Base-by-base conservation (phyloP, 306 rosid genomes). In the Vigna mungo region DNA sequence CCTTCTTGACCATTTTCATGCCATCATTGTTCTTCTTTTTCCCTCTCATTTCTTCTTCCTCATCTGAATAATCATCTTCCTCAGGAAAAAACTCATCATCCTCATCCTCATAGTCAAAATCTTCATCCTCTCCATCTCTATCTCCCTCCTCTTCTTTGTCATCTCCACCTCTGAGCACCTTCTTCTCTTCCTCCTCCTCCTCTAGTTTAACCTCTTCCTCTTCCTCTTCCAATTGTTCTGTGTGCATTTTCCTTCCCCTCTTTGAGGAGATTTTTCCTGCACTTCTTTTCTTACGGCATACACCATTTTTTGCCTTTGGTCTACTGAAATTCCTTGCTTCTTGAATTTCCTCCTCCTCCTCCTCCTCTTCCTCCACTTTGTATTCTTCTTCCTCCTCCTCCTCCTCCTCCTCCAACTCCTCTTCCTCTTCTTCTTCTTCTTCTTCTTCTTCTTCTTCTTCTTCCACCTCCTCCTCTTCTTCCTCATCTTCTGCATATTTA, bases 1-100 rank as follows among this genome's bases (percentile, higher is more conserved):
- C 82, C 71, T 75, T 84, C 84, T 85, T 86, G 65, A 76, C 74
- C 43, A 68, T 58, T 86, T 86, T 89, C 82, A 39, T 30, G 61
- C 76, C 64, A 60, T 78, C 70, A 68, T 59, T 86, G 82, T 69
- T 86, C 93, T 80, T 92, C 84, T 67, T 89, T 82, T 72, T 76
- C 58, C 58, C 79, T 71, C 53, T 76, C 1, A 25, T 41, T 62
- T 78, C 86, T 78, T 90, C 93, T 75, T 90, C 98, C 70, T 81
- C 83, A 18, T 88, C 96, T 0, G 90, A 86, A 73, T 70, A 90
- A 79, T 89, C 92, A 71, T 92, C 99, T 77, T 92, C 97, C 76
- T 87, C 91, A 4, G 79, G 86, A n/a, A 85, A 81, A 82, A 92
- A 92, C 66, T 92, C 97, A 78, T 92, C 98, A 72, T 88, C 93